Conservation (phyloP, 129 eudicot genomes). For the Escallonia rubra region DNA sequence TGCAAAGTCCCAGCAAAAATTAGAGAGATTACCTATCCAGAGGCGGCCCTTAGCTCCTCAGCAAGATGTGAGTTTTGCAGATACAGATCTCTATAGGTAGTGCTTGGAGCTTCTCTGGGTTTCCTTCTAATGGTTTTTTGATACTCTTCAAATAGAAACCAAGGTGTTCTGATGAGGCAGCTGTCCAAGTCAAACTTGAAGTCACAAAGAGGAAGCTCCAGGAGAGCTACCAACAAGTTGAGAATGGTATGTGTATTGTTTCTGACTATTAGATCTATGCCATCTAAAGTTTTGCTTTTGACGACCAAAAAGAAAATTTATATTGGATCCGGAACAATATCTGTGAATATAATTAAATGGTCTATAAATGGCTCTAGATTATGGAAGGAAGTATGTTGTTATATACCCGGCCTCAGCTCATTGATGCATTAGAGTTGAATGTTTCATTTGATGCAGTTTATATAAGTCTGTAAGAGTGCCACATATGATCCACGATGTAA, state of each 20-base stretch:
- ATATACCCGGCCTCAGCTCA: no score
- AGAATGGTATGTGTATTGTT: slow-evolving; percentile 53
- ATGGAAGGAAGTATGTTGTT: no score
- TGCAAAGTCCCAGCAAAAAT: slow-evolving; percentile 33
- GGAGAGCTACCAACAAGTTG: slow-evolving; percentile 89
- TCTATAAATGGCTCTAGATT: no score
- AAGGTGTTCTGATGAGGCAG: slow-evolving; percentile 30
- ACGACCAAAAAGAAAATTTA: no score
- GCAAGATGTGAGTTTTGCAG: slow-evolving; percentile 33
- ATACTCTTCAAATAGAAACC: slow-evolving; percentile 31
- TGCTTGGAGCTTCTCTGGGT: neutral
- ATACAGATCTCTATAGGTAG: neutral
- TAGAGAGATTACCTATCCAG: slow-evolving; percentile 22
- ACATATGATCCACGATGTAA: no score
- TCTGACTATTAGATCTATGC: neutral
- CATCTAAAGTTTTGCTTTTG: neutral
- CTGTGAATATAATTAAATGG: no score
- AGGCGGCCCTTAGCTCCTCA: slow-evolving; percentile 42
- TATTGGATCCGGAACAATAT: no score
- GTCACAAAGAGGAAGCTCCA: slow-evolving; percentile 89
- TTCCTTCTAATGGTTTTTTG: slow-evolving; percentile 6
- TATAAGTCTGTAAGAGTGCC: no score
- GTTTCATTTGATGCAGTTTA: no score
- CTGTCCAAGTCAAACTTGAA: slow-evolving; percentile 50
- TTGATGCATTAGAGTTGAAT: no score